Conservation (phyloP, 306 rosid species). For the Acacia confusa region DNA sequence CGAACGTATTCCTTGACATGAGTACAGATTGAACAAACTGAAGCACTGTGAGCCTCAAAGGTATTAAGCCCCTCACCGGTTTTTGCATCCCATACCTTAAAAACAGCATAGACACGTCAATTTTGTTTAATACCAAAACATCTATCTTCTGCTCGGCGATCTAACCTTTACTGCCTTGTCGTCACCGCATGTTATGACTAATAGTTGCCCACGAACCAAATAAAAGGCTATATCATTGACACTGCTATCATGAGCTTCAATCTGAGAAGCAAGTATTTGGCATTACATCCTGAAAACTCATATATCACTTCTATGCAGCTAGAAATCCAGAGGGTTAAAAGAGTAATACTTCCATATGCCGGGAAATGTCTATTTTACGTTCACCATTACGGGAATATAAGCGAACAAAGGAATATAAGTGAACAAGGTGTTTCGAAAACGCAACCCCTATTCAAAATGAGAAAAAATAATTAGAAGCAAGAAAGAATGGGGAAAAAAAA, state of each 20-base stretch:
- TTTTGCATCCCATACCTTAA: conserved; percentile 48
- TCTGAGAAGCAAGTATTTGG: conserved; percentile 22
- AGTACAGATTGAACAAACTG: conserved; percentile 49
- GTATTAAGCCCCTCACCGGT: conserved; percentile 17
- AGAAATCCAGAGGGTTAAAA: background rate
- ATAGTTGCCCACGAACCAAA: background rate
- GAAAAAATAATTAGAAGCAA: conserved; percentile 1
- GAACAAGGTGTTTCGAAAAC: conserved; percentile 33
- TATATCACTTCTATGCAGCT: background rate
- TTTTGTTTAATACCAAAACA: conserved; percentile 5
- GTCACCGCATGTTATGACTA: conserved; percentile 37
- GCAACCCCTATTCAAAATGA: conserved; percentile 34
- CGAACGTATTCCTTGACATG: conserved; percentile 22
- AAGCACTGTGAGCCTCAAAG: conserved; percentile 43
- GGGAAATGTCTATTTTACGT: background rate
- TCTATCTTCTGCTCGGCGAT: background rate
- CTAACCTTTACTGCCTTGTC: conserved; percentile 34
- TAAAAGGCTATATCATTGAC: conserved; percentile 39
- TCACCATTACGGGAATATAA: background rate
- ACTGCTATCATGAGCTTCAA: conserved; percentile 36
- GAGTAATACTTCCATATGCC: conserved; percentile 29
- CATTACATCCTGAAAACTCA: conserved; percentile 15
- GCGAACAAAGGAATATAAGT: conserved; percentile 13
- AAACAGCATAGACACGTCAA: conserved; percentile 26
- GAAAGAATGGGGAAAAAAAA: background rate